These are phyloP conservation scores for Pseudopyrenochaeta lycopersici DNA, from an alignment of 2,329 filamentous ascomycete species.

Conservation along the genomic window DNA sequence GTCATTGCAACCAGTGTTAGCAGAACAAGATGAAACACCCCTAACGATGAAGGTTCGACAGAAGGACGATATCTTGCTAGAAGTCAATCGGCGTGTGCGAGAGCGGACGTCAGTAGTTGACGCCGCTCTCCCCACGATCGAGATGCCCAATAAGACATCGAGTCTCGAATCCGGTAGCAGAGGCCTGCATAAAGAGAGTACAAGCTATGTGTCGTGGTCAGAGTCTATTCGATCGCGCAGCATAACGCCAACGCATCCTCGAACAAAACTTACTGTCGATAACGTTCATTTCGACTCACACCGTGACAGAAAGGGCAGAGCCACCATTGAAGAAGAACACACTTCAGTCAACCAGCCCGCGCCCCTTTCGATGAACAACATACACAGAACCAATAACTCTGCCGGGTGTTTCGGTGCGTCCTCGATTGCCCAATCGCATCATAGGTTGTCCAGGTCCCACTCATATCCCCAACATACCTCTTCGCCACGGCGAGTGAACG, in stretches of 20 bases:
- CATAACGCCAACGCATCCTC: constrained; percentile 12
- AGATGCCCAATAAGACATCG: constrained; percentile 42
- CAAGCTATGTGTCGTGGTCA: constrained; percentile 54
- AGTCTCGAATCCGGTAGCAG: constrained; percentile 51
- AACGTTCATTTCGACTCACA: constrained; percentile 13
- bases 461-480: constrained; percentile 31
- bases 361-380: constrained; percentile 11
- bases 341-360: constrained; percentile 11
- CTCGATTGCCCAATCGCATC: constrained; percentile 24
- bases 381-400: constrained; percentile 11
- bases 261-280: not conserved
- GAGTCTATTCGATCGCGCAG: constrained; percentile 45
- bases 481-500: constrained; percentile 25
- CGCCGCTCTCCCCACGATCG: constrained; percentile 36
- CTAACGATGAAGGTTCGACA: constrained; percentile 17
- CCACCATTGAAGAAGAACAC: constrained; percentile 6
- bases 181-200: constrained; percentile 39
- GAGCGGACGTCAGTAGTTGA: constrained; percentile 20
- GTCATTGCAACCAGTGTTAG: constrained; percentile 34
- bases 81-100: constrained; percentile 12
- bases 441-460: constrained; percentile 29
- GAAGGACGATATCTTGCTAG: not conserved
- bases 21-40: constrained; percentile 31
- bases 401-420: constrained; percentile 25
- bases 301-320: not conserved